A percentile compares a stretch with the other conserved stretches of the same genome.
Conservation (phyloP, 1,284 basidiomycete genomes). For the Dichomitus squalens region DNA sequence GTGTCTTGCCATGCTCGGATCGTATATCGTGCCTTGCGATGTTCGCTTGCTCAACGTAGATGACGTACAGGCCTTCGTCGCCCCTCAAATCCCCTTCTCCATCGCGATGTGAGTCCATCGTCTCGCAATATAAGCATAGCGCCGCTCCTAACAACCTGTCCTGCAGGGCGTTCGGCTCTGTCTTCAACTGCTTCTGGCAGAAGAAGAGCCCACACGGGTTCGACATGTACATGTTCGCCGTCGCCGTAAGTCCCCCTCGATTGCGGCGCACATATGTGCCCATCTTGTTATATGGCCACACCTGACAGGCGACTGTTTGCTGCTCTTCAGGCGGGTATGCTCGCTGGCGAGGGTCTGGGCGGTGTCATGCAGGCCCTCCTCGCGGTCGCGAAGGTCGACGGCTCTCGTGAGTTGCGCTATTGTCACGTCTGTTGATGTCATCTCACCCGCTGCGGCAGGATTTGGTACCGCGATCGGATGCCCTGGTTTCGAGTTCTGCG, state of each 20-base stretch:
- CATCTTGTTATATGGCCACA: background rate
- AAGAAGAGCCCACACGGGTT: slow-evolving; percentile 44
- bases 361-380: slow-evolving; percentile 67
- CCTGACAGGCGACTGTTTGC: background rate
- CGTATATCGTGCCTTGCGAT: background rate
- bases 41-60: background rate
- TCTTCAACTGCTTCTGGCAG: slow-evolving; percentile 53
- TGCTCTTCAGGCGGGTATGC: slow-evolving; percentile 46
- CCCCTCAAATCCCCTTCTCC: slow-evolving; percentile 32
- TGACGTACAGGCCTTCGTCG: slow-evolving; percentile 20
- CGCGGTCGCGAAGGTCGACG: slow-evolving; percentile 52
- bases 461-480: slow-evolving; percentile 53
- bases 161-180: slow-evolving; percentile 38
- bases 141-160: no score
- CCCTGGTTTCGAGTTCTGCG: slow-evolving; percentile 51
- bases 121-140: background rate
- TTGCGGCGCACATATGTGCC: background rate
- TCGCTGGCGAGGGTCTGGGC: slow-evolving; percentile 71
- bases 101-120: slow-evolving; percentile 44
- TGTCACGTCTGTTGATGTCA: background rate
- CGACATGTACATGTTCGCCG: slow-evolving; percentile 65
- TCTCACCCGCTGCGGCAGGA: slow-evolving; percentile 25
- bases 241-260: slow-evolving; percentile 37
- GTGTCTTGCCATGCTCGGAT: background rate
- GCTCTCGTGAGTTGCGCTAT: slow-evolving; percentile 38